Evolutionary conservation across 352 stramenopile genomes (phyloP).

Genomic region (Phytophthora hibernalis): DNA sequence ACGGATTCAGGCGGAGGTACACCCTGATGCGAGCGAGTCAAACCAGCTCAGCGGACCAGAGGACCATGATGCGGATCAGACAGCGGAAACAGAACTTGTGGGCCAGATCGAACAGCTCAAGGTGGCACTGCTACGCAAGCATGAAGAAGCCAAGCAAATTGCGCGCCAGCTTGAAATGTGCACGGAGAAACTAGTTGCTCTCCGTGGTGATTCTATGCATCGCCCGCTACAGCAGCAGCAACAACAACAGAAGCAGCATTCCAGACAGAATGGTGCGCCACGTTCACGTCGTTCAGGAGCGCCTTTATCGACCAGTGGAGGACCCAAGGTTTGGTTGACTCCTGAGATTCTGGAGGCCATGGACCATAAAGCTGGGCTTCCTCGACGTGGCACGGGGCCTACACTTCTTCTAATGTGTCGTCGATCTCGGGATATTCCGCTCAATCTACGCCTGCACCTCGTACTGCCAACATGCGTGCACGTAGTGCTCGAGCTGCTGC

Average conservation of each 20-base stretch:
- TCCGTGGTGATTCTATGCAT: constrained; percentile 32
- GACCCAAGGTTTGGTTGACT: constrained; percentile 57
- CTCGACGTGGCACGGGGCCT: constrained; percentile 53
- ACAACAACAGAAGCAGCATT: constrained; percentile 23
- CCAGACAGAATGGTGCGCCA: constrained; percentile 23
- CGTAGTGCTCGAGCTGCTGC: constrained; percentile 43
- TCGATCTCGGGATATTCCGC: constrained; percentile 71
- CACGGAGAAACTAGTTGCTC: constrained; percentile 58
- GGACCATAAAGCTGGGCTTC: constrained; percentile 58
- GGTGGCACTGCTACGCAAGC: constrained; percentile 70
- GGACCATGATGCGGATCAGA: constrained; percentile 12
- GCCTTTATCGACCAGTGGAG: constrained; percentile 24
- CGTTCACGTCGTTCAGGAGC: constrained; percentile 15
- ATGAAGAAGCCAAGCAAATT: constrained; percentile 82
- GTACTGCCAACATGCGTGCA: constrained; percentile 32
- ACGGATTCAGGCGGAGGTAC: not conserved
- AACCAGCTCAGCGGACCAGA: constrained; percentile 69
- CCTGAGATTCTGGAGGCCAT: constrained; percentile 67
- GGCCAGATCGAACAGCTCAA: constrained; percentile 76
- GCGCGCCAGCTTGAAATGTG: constrained; percentile 59
- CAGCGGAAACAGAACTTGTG: constrained; percentile 59
- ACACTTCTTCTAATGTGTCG: constrained; percentile 70
- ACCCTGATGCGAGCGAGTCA: constrained; percentile 39
- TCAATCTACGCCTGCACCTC: constrained; percentile 43
- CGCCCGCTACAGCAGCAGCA: constrained; percentile 14